phyloP scores from a whole-genome alignment of 805 yeast species.

The Maudiozyma serrabonitensis region DNA sequence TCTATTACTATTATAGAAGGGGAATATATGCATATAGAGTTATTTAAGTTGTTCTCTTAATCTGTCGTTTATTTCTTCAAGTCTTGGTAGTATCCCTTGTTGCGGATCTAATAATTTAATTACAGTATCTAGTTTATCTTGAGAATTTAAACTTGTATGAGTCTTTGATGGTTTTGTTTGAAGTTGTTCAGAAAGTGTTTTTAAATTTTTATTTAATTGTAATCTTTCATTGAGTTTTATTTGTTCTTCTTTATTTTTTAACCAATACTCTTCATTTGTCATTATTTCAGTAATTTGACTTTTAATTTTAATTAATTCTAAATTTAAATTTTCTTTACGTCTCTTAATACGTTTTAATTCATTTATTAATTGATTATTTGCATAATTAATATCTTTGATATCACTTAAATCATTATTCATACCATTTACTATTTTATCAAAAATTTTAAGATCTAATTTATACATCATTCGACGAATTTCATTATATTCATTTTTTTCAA shows the following conservation, averaged over 20 bases:
- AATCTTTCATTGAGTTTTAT: background rate
- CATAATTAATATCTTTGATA: conserved; percentile 23
- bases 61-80: background rate
- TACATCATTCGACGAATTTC: conserved; percentile 13
- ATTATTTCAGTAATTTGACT: background rate
- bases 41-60: background rate
- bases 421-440: conserved; percentile 12
- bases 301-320: background rate
- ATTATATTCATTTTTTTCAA: conserved; percentile 7
- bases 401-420: conserved; percentile 21
- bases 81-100: background rate
- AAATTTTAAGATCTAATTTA: conserved; percentile 22
- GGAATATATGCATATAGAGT: background rate
- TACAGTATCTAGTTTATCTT: background rate
- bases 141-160: background rate
- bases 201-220: background rate
- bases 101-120: background rate
- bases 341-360: background rate
- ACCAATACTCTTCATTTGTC: conserved; percentile 1
- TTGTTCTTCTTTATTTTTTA: background rate
- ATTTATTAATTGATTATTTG: conserved; percentile 9
- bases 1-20: too few species aligned
- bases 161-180: background rate
- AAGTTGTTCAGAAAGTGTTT: background rate
- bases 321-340: background rate